Evolutionary conservation across 116 monocot genomes (phyloP), one percentile per base, ranked within the genome.

Genomic region (Papilionanthe hybrid): DNA sequence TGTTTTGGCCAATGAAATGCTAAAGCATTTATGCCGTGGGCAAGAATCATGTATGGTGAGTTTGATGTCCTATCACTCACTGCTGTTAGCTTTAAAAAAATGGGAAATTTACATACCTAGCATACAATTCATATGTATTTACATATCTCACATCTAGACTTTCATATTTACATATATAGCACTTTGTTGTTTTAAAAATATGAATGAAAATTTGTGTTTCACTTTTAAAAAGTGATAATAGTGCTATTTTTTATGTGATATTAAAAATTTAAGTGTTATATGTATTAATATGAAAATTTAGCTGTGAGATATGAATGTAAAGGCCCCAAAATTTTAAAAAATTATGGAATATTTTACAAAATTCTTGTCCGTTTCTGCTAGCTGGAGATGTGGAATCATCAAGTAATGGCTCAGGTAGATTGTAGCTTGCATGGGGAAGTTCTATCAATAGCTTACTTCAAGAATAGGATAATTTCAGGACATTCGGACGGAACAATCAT

Each of bases 401-500:
- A 87, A 77, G 85, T 85, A 77, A 60, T 85, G 81, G 48, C 76
- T 68, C 87, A 87, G 22, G 85, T 83, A 6, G 90, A 90, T 75
- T 90, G 87, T 66, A 85, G 83, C 67, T 50, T 55, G 25, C 83
- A 87, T 83, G 90, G 87, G 37, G 90, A 85, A 82, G 83, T 90
- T 12, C 10, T 78, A 18, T 85, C 90, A 49, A 76, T 90, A 79
- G 42, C 81, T 73, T 79, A 71, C 58, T 83, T 74, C 82, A 85
- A 81, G 77, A 72, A 83, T 30, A 79, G 65, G 37, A 87, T 90
- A 57, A 78, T 84, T 65, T 87, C 90, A 37, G 90, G 87, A 1
- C 90, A 90, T 60, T 81, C 81, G 45, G 87, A 90, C 81, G 90
- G 90, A 74, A 83, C 83, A 4, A 81, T 90, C 23, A 90, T 87